Conservation (phyloP, 768 basidiomycete genomes). For the Auricularia heimuer region DNA sequence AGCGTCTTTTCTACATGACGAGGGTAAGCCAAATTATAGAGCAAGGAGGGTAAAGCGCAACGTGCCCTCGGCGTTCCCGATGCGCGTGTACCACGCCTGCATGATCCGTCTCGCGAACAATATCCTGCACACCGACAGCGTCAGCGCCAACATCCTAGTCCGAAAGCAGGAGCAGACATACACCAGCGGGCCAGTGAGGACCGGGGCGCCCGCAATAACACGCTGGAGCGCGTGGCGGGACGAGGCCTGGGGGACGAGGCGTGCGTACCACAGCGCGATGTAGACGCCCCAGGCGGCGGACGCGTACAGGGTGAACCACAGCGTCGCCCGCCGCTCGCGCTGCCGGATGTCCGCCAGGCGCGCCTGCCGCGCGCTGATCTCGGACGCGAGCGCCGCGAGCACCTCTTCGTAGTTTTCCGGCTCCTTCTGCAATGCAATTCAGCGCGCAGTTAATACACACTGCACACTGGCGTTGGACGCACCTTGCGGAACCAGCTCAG, state of each 20-base stretch:
- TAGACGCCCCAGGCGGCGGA: constrained; percentile 39
- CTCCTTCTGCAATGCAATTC: neutral
- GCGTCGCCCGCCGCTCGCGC: constrained; percentile 68
- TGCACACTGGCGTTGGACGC: too few relatives aligned
- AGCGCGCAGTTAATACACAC: too few relatives aligned
- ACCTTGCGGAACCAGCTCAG: too few relatives aligned
- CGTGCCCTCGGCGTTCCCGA: constrained; percentile 71
- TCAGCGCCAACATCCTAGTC: too few relatives aligned
- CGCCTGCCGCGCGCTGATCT: constrained; percentile 65
- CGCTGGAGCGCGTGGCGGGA: constrained; percentile 35
- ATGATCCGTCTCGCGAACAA: constrained; percentile 72
- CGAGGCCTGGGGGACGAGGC: constrained; percentile 37
- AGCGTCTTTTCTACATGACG: constrained; percentile 61
- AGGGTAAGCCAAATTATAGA: neutral
- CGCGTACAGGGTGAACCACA: constrained; percentile 70
- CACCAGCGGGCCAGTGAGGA: constrained; percentile 69
- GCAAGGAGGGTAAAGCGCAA: constrained; percentile 1
- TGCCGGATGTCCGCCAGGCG: constrained; percentile 75
- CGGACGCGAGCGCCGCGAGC: constrained; percentile 52
- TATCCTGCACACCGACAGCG: too few relatives aligned
- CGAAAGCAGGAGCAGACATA: too few relatives aligned
- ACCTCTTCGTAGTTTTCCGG: constrained; percentile 73
- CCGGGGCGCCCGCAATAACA: constrained; percentile 34
- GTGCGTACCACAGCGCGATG: constrained; percentile 63
- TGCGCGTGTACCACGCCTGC: constrained; percentile 74